phyloP scores from a whole-genome alignment of 768 basidiomycete species.

The Mycena alexandri region DNA sequence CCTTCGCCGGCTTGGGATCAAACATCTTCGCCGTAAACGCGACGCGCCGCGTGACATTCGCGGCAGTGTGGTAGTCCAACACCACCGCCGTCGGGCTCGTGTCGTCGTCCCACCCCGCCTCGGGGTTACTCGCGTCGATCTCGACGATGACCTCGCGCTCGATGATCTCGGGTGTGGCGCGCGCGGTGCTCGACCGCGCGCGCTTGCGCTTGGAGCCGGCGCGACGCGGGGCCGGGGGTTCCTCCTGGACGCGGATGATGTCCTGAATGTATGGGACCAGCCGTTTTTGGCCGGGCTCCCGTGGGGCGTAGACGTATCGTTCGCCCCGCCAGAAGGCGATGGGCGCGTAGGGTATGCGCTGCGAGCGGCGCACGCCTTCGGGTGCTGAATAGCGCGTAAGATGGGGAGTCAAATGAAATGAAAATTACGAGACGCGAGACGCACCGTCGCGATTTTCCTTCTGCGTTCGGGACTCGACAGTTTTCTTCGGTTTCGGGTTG shows the following conservation, averaged over 20 bases:
- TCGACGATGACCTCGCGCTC: constrained; percentile 53
- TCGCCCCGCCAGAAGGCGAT: constrained; percentile 95
- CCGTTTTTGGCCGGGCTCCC: constrained; percentile 52
- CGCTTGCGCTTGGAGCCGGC: constrained; percentile 44
- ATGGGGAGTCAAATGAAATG: neutral
- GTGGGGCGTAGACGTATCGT: constrained; percentile 83
- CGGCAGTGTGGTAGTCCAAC: constrained; percentile 71
- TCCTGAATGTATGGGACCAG: constrained; percentile 80
- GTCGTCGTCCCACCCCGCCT: constrained; percentile 90
- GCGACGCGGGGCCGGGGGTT: constrained; percentile 30
- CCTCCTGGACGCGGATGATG: constrained; percentile 66
- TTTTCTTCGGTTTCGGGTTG: constrained; percentile 20
- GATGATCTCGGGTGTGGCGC: constrained; percentile 8
- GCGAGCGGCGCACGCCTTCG: constrained; percentile 77
- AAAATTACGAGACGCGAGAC: constrained; percentile 44
- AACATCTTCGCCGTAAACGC: constrained; percentile 83
- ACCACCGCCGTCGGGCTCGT: constrained; percentile 78
- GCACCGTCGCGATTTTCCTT: constrained; percentile 55
- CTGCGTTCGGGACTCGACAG: constrained; percentile 26
- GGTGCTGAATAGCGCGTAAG: constrained; percentile 41
- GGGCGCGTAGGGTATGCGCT: constrained; percentile 76
- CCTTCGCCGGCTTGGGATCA: constrained; percentile 55
- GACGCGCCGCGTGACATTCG: constrained; percentile 82
- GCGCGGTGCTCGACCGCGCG: constrained; percentile 42
- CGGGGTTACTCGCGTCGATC: constrained; percentile 56